Evolutionary conservation across 2,329 filamentous ascomycete species (phyloP).

Genomic region (Cercospora sojina): DNA sequence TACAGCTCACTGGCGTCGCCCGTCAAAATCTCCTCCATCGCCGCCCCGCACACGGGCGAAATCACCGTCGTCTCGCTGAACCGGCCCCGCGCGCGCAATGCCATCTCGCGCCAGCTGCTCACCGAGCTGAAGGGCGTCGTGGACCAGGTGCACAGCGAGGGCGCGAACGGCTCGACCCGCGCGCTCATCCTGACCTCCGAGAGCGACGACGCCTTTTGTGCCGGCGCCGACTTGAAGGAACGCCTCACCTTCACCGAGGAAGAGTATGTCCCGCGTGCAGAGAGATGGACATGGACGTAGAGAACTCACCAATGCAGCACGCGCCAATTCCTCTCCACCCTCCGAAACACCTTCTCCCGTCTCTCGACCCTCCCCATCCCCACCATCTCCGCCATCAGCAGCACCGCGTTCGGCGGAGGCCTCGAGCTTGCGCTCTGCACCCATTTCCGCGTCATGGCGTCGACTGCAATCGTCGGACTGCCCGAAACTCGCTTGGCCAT

Average conservation of each 20-base stretch:
- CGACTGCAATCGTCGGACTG: constrained; percentile 73
- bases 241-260: constrained; percentile 70
- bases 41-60: constrained; percentile 75
- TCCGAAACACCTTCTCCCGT: constrained; percentile 72
- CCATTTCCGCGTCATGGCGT: constrained; percentile 82
- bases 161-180: constrained; percentile 62
- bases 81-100: constrained; percentile 80
- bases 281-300: neutral
- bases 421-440: constrained; percentile 90
- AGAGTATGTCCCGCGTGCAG: constrained; percentile 58
- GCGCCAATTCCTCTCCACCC: constrained; percentile 69
- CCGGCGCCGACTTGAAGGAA: constrained; percentile 93
- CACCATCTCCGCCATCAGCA: constrained; percentile 84
- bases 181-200: constrained; percentile 82
- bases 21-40: constrained; percentile 70
- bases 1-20: constrained; percentile 31
- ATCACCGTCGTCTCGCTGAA: constrained; percentile 89
- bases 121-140: constrained; percentile 69
- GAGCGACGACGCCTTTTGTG: constrained; percentile 85
- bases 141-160: constrained; percentile 63
- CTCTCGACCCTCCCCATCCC: constrained; percentile 79
- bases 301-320: constrained; percentile 57
- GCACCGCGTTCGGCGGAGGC: constrained; percentile 84
- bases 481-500: constrained; percentile 93
- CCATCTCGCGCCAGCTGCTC: constrained; percentile 78